phyloP scores from a whole-genome alignment of 164 flowering plant species.

The Dillenia suffruticosa region DNA sequence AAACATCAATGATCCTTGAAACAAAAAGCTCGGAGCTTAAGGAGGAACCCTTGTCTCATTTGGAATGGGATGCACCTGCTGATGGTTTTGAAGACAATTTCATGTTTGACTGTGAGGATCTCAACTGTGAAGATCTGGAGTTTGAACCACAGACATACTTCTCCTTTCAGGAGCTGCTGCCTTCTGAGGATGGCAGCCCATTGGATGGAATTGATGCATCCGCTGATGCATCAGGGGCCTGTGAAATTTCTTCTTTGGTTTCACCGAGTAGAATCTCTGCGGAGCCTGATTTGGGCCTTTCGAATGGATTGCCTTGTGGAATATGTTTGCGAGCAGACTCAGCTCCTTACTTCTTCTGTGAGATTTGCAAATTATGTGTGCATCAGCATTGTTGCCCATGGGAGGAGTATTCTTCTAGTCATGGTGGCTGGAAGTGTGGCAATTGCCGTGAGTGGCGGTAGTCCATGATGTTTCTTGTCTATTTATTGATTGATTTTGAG shows the following conservation, averaged over 20 bases:
- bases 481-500: background rate
- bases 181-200: slow-evolving; percentile 46
- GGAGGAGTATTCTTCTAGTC: slow-evolving; percentile 31
- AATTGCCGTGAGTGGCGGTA: slow-evolving; percentile 68
- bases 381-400: slow-evolving; percentile 81
- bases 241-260: slow-evolving; percentile 16
- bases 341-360: slow-evolving; percentile 59
- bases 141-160: slow-evolving; percentile 97
- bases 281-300: slow-evolving; percentile 13
- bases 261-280: slow-evolving; percentile 18
- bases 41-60: slow-evolving; percentile 21
- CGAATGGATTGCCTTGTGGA: slow-evolving; percentile 28
- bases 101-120: slow-evolving; percentile 33
- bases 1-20: slow-evolving; percentile 22
- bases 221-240: slow-evolving; percentile 21
- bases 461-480: background rate
- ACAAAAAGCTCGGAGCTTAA: slow-evolving; percentile 10
- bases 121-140: slow-evolving; percentile 55
- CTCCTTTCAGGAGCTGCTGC: slow-evolving; percentile 73
- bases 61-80: slow-evolving; percentile 37
- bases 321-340: slow-evolving; percentile 48
- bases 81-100: slow-evolving; percentile 27
- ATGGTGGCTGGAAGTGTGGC: slow-evolving; percentile 70
- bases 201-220: slow-evolving; percentile 27
- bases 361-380: slow-evolving; percentile 48